Conservation (phyloP, 805 yeast genomes). For the Clavispora fructus region DNA sequence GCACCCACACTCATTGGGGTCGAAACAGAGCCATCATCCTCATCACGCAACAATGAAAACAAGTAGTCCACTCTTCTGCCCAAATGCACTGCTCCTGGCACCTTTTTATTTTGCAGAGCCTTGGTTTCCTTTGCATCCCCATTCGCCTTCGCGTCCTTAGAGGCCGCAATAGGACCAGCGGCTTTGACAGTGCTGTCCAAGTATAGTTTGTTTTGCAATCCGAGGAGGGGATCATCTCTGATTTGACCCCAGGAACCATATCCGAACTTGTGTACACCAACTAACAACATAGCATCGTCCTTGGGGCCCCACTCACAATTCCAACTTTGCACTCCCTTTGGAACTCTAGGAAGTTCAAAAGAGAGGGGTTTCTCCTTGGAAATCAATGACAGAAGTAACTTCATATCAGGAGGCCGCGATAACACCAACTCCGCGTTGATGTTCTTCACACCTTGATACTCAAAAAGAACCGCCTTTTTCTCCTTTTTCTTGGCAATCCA, state of each 20-base stretch:
- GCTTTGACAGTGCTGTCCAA: conserved; percentile 37
- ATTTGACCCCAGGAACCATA: conserved; percentile 94
- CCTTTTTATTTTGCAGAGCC: conserved; percentile 44
- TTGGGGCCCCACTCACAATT: conserved; percentile 74
- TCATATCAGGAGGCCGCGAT: conserved; percentile 82
- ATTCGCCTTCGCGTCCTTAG: conserved; percentile 14
- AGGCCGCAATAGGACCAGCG: background rate
- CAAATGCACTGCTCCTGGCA: conserved; percentile 89
- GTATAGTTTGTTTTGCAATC: conserved; percentile 78
- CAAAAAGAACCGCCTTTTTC: conserved; percentile 84
- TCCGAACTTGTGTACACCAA: conserved; percentile 89
- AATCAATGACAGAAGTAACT: conserved; percentile 48
- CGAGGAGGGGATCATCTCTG: conserved; percentile 90
- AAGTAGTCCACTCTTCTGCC: conserved; percentile 89
- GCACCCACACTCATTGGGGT: conserved; percentile 1
- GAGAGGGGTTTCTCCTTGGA: conserved; percentile 52
- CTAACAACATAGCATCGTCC: conserved; percentile 81
- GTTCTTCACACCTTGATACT: conserved; percentile 79
- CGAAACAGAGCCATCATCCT: conserved; percentile 28
- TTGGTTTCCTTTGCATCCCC: conserved; percentile 19
- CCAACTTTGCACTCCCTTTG: conserved; percentile 90
- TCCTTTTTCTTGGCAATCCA: conserved; percentile 70
- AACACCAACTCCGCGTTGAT: conserved; percentile 86
- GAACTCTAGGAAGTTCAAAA: conserved; percentile 56
- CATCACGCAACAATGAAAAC: conserved; percentile 63